Evolutionary conservation across 208 protist genomes (phyloP).

Genomic region (Kentomonas sorsogonicus): DNA sequence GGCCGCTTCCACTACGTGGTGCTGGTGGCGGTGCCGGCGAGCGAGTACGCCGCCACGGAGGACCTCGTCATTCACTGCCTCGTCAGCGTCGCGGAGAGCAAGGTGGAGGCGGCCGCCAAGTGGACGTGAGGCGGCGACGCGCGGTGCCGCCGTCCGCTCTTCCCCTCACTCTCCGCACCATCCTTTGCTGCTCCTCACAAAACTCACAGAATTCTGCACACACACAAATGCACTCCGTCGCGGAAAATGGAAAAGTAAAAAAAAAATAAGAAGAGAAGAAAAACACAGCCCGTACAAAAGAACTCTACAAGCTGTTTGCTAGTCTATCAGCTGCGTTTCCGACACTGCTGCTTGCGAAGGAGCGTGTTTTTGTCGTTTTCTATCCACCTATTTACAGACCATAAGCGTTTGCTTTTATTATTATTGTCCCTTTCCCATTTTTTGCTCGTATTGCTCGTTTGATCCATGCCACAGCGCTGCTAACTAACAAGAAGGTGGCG

Average conservation of each 20-base stretch:
- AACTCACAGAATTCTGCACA: background rate
- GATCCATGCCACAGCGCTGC: too few relatives aligned
- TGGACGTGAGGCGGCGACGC: constrained; percentile 18
- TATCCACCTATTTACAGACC: background rate
- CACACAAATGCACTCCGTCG: background rate
- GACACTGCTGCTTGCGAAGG: too few relatives aligned
- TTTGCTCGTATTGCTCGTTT: background rate
- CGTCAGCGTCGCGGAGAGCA: constrained; percentile 62
- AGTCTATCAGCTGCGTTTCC: too few relatives aligned
- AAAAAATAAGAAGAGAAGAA: background rate
- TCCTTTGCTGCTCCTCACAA: background rate
- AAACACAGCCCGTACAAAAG: background rate
- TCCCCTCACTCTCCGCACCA: background rate
- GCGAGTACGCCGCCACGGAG: constrained; percentile 55
- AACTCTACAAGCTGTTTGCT: background rate
- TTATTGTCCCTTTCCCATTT: background rate
- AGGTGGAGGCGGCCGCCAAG: constrained; percentile 60
- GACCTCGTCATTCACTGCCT: constrained; percentile 69
- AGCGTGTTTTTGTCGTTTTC: too few relatives aligned
- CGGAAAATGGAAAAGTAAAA: constrained; percentile 14
- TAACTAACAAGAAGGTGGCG: too few relatives aligned
- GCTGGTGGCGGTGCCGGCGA: constrained; percentile 65
- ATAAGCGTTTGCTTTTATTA: background rate
- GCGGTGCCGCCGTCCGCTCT: background rate
- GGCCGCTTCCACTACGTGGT: constrained; percentile 71